A percentile compares a stretch with the other conserved stretches of the same genome.
phyloP scores from a whole-genome alignment of 345 rosid genomes.

The Punica granatum region DNA sequence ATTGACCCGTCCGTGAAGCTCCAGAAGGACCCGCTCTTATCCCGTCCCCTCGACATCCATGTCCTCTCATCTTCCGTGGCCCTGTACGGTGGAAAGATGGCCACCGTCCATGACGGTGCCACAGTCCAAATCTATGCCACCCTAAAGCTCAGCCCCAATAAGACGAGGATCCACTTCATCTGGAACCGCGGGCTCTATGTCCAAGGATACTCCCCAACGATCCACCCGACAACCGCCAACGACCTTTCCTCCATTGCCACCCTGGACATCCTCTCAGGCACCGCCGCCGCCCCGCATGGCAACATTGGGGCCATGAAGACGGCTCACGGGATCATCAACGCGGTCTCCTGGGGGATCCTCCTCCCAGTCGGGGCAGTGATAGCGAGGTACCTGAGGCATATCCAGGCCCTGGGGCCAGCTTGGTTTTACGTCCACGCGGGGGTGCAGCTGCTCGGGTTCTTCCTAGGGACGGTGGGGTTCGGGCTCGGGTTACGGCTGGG shows the following conservation, averaged over 20 bases:
- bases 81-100: conserved; percentile 83
- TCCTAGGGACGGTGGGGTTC: conserved; percentile 67
- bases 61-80: conserved; percentile 72
- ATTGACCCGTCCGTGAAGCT: conserved; percentile 80
- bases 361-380: conserved; percentile 63
- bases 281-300: conserved; percentile 22
- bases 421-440: conserved; percentile 90
- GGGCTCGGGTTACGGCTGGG: conserved; percentile 71
- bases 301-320: conserved; percentile 32
- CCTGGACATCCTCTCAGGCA: conserved; percentile 63
- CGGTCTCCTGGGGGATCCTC: conserved; percentile 70
- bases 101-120: conserved; percentile 76
- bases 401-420: conserved; percentile 58
- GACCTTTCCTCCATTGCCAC: conserved; percentile 80
- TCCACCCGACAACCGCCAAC: conserved; percentile 79
- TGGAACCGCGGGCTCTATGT: conserved; percentile 99
- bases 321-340: conserved; percentile 55
- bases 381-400: conserved; percentile 70
- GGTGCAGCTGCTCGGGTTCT: conserved; percentile 45
- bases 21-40: conserved; percentile 71
- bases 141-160: conserved; percentile 47
- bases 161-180: conserved; percentile 60
- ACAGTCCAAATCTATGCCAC: conserved; percentile 69
- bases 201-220: conserved; percentile 95
- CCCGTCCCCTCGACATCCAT: conserved; percentile 70